Evolutionary conservation across 1,284 basidiomycete genomes (phyloP), one percentile per base, ranked within the genome.

Genomic region (Ustilago lituana): DNA sequence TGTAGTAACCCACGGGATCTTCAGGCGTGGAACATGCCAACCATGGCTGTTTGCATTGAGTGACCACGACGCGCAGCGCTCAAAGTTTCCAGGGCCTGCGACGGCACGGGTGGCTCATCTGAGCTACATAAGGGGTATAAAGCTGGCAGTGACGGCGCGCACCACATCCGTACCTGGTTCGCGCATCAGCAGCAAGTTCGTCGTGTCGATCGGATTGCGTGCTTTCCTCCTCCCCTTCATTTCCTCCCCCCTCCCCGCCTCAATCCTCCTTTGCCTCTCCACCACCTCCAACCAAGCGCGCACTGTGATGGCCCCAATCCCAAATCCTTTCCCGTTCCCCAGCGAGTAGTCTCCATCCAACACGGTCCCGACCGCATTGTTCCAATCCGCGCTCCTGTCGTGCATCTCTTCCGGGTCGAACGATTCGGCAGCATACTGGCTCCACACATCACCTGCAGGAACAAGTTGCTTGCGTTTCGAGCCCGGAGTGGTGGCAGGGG

Each of bases 281-380:
- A 45, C 2, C n/a, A 72, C 14, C 51, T 57, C 41, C 20, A 41
- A 14, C 64, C 64, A 72, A 0, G 56, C 59, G 5, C 49, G 37
- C 35, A 72, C 22, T 9, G 59, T 64, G 15, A 72, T 23, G 1
- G 53, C 60, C 1, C 63, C 69, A 5, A 72, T 47, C 11, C 63
- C 69, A 27, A 67, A 72, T 0, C 69, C 69, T 44, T 38, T 51
- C 11, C 76, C 76, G 6, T 66, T 68, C 0, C 68, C 59, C 1
- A 78, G 40, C 39, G 76, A 63, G 23, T 76, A 76, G 46, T 78
- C 72, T 14, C 76, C 76, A 24, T 72, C 69, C 17, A 69, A 44
- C 15, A 78, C 73, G 0, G 64, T 69, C 8, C 76, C 76, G 5
- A 75, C 31, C 2, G 57, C 53, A 10, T 61, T 36, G 35, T 67